A percentile compares a stretch with the other conserved stretches of the same genome.
These are phyloP conservation scores for Paspalum vaginatum DNA, from an alignment of 176 grass and related monocot species.

Conservation along the genomic window DNA sequence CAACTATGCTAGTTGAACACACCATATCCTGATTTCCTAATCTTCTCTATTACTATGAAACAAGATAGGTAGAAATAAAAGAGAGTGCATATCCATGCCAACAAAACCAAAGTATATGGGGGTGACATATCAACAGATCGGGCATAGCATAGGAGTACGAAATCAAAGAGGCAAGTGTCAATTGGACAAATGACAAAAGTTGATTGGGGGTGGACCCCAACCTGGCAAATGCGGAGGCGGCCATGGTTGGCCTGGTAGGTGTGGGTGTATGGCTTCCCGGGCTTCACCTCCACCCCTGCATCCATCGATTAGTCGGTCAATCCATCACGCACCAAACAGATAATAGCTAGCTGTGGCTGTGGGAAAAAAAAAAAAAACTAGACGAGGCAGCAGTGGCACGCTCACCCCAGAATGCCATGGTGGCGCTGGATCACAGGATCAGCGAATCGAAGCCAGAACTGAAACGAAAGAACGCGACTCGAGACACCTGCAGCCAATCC, in stretches of 20 bases:
- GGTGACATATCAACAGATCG: background rate
- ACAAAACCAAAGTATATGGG: background rate
- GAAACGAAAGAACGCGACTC: background rate
- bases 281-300: slow-evolving; percentile 87
- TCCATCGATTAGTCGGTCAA: background rate
- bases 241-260: slow-evolving; percentile 59
- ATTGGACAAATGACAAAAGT: background rate
- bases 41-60: background rate
- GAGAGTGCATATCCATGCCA: background rate
- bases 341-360: background rate
- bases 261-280: slow-evolving; percentile 83
- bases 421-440: background rate
- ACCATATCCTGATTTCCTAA: background rate
- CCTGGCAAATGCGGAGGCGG: slow-evolving; percentile 84
- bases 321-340: background rate
- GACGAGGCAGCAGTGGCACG: background rate
- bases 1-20: background rate
- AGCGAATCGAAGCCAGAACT: background rate
- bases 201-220: background rate
- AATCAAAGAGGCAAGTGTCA: background rate
- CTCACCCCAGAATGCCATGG: slow-evolving; percentile 39
- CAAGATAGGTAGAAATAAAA: background rate
- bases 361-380: background rate
- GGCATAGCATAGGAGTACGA: background rate
- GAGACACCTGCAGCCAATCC: background rate